phyloP scores from a whole-genome alignment of 1,284 basidiomycete species.

The Phellopilus nigrolimitatus region DNA sequence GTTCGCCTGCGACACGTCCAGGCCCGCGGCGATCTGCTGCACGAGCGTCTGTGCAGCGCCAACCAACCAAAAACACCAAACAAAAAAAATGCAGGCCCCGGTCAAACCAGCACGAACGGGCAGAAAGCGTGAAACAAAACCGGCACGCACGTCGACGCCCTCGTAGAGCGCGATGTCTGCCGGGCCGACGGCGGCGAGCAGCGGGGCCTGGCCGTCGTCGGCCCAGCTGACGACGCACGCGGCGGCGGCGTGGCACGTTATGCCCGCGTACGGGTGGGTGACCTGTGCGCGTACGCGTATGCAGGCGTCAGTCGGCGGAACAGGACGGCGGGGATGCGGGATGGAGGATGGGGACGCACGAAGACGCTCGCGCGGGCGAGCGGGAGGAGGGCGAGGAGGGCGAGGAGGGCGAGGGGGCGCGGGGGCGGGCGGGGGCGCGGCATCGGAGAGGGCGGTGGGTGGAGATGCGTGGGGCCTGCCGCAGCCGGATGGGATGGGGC shows the following conservation, averaged over 20 bases:
- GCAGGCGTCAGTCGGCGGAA: too few species aligned
- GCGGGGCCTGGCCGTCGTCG: constrained; percentile 17
- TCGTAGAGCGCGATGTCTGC: constrained; percentile 16
- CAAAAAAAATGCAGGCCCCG: background rate
- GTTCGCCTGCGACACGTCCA: constrained; percentile 15
- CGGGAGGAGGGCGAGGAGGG: background rate
- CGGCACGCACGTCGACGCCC: constrained; percentile 11
- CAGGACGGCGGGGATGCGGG: background rate
- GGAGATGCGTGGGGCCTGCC: background rate
- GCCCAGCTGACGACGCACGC: constrained; percentile 16
- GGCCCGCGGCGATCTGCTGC: constrained; percentile 15
- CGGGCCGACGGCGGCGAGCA: constrained; percentile 14
- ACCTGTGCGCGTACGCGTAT: constrained; percentile 10
- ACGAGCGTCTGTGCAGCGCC: constrained; percentile 14
- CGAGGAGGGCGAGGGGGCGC: background rate
- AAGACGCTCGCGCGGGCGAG: constrained; percentile 1
- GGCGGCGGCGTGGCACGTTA: constrained; percentile 14
- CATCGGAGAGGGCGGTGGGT: background rate
- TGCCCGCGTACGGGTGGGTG: constrained; percentile 16
- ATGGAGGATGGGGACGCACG: background rate
- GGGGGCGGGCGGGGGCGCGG: background rate
- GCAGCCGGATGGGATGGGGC: background rate
- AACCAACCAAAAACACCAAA: background rate
- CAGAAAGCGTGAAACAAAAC: background rate
- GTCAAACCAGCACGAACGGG: background rate